Evolutionary conservation across 495 filamentous ascomycete species (phyloP).

Genomic region (Penicillium soppii): DNA sequence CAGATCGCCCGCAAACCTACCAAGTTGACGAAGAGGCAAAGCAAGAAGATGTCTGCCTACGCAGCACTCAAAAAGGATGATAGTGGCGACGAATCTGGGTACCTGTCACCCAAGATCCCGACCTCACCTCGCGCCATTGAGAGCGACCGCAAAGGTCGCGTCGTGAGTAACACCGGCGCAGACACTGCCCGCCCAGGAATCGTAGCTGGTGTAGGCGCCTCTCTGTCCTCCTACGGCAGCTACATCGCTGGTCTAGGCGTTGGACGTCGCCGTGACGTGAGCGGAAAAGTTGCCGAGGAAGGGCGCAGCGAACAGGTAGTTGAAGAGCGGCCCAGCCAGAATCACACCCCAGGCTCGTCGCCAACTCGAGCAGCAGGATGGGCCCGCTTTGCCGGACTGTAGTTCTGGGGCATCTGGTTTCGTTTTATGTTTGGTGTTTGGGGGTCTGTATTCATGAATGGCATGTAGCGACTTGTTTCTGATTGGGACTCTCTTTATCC

Average conservation of each 20-base stretch:
- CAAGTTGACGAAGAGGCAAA: constrained; percentile 35
- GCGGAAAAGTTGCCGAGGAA: constrained; percentile 84
- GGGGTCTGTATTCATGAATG: constrained; percentile 16
- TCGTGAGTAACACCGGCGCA: constrained; percentile 53
- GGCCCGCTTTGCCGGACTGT: constrained; percentile 49
- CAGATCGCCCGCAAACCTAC: constrained; percentile 23
- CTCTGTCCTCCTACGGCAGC: constrained; percentile 53
- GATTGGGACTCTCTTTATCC: constrained; percentile 5
- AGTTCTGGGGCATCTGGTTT: constrained; percentile 15
- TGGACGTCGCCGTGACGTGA: constrained; percentile 65
- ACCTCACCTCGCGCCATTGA: constrained; percentile 31
- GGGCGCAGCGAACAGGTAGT: constrained; percentile 54
- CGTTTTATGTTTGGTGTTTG: constrained; percentile 17
- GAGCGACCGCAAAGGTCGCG: constrained; percentile 45
- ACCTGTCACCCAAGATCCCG: constrained; percentile 6
- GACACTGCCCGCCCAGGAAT: constrained; percentile 24
- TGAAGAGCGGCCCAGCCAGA: constrained; percentile 11
- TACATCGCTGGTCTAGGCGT: constrained; percentile 53
- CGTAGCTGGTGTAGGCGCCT: constrained; percentile 20
- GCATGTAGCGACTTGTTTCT: constrained; percentile 21
- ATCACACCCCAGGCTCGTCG: constrained; percentile 8
- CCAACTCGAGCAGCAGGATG: constrained; percentile 43
- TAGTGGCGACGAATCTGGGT: constrained; percentile 22
- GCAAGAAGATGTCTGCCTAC: constrained; percentile 35
- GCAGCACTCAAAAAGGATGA: constrained; percentile 38